phyloP scores from a whole-genome alignment of 225 moss, liverwort and hornwort genomes.

The Takakia lepidozioides region DNA sequence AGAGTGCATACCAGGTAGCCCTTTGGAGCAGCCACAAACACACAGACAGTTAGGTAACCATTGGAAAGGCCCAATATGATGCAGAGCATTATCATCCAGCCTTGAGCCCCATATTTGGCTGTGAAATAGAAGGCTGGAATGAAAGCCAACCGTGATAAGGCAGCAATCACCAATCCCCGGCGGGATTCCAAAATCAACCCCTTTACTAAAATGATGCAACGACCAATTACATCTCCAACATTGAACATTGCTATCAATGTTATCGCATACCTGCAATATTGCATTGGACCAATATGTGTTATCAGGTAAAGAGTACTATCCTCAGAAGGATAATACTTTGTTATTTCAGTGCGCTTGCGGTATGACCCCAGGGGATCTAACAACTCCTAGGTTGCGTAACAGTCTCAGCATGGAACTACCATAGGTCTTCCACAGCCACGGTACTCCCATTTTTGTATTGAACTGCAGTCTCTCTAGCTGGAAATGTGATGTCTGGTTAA shows the following conservation, averaged over 20 bases:
- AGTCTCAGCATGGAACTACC: too few species aligned
- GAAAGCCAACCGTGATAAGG: constrained; percentile 37
- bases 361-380: too few species aligned
- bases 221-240: constrained; percentile 73
- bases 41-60: constrained; percentile 63
- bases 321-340: too few species aligned
- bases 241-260: constrained; percentile 81
- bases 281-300: too few species aligned
- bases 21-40: constrained; percentile 52
- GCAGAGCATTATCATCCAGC: constrained; percentile 75
- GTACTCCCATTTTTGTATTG: too few species aligned
- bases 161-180: constrained; percentile 26
- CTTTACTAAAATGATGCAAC: constrained; percentile 48
- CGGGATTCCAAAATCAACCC: constrained; percentile 39
- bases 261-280: constrained; percentile 82
- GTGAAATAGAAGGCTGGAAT: constrained; percentile 80
- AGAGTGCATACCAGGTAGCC: constrained; percentile 65
- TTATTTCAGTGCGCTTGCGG: too few species aligned
- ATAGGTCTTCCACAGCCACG: too few species aligned
- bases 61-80: constrained; percentile 59
- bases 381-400: too few species aligned
- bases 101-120: constrained; percentile 72
- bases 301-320: too few species aligned
- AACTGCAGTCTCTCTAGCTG: too few species aligned
- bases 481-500: too few species aligned